Percentiles rank a stretch among this genome's conserved stretches.
These are phyloP conservation scores for sunflower (Helianthus annuus) DNA, from an alignment of 129 eudicot species.

Conservation along the genomic window HanXRQr2.0-SUNRISE NC_035448.2:119918537-119919036, in stretches of 20 bases:
- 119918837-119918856: background rate
- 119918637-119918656: background rate
- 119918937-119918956: too few species aligned
- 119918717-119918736: background rate
- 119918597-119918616: background rate
- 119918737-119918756: background rate
- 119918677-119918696: background rate
- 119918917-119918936: background rate
- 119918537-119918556: background rate
- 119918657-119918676: background rate
- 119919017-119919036: background rate
- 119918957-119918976: too few species aligned
- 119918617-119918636: background rate
- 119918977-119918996: too few species aligned
- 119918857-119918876: background rate
- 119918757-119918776: background rate
- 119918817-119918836: background rate
- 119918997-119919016: background rate
- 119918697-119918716: background rate
- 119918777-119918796: background rate
- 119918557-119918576: background rate
- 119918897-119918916: background rate
- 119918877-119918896: background rate
- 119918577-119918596: background rate
- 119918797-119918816: background rate